A percentile compares a stretch with the other conserved stretches of the same genome.
phyloP scores from a whole-genome alignment of 345 rosid species.

The Anastatica hierochuntica region DNA sequence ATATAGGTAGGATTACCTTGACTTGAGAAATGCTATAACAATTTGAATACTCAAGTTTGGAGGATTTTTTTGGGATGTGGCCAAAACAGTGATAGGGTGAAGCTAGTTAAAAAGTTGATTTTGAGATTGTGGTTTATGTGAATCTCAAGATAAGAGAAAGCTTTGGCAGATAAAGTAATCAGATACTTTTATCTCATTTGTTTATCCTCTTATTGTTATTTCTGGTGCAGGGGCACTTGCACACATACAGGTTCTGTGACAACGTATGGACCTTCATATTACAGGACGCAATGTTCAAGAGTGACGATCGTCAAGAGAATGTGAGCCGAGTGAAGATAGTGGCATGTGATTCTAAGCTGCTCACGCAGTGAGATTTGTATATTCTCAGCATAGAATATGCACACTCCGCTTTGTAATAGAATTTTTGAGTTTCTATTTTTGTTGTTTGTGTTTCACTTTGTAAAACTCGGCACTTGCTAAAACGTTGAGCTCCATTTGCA shows the following conservation, averaged over 20 bases:
- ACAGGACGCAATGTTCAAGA: slow-evolving; percentile 60
- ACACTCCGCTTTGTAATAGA: slow-evolving; percentile 15
- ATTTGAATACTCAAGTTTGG: no score
- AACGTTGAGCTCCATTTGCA: slow-evolving; percentile 22
- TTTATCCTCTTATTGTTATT: not conserved
- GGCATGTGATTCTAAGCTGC: slow-evolving; percentile 96
- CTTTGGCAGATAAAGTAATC: no score
- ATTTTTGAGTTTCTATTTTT: slow-evolving; percentile 17
- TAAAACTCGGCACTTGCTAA: no score
- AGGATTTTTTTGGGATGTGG: no score
- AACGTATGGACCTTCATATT: slow-evolving; percentile 98
- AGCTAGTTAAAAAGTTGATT: no score
- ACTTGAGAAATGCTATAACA: no score
- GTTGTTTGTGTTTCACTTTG: slow-evolving; percentile 19
- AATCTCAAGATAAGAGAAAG: no score
- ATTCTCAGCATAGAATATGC: not conserved
- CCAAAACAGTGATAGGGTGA: no score
- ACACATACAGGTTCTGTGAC: slow-evolving; percentile 99
- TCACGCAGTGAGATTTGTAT: slow-evolving; percentile 45
- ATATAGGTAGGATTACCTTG: no score
- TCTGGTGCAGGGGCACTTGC: slow-evolving; percentile 77
- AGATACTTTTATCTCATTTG: not conserved
- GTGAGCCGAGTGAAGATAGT: slow-evolving; percentile 87
- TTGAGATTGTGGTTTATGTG: no score
- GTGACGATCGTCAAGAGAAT: slow-evolving; percentile 50